phyloP scores from a whole-genome alignment of 352 stramenopile genomes.

The Phytopythium ostracodes region DNA sequence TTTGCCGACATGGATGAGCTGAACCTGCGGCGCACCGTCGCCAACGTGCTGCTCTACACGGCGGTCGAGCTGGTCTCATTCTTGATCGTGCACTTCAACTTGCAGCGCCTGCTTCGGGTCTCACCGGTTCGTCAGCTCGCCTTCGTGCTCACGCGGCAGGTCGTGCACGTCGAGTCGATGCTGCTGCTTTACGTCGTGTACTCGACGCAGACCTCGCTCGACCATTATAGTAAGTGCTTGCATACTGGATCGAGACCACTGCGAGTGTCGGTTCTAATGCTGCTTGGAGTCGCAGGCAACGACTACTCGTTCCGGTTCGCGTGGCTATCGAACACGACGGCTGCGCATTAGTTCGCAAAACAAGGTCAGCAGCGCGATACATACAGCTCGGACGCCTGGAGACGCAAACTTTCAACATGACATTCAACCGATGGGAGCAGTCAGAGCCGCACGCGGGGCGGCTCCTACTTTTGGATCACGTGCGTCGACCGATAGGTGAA shows the following conservation, averaged over 20 bases:
- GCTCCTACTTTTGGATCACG: slow-evolving; percentile 61
- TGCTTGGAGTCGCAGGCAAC: background rate
- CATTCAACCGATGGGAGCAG: background rate
- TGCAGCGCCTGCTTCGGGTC: background rate
- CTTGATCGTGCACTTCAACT: background rate
- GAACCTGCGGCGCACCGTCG: slow-evolving; percentile 12
- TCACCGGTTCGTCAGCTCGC: background rate
- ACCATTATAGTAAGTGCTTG: slow-evolving; percentile 11
- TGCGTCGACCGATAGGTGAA: slow-evolving; percentile 80
- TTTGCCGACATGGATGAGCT: slow-evolving; percentile 15
- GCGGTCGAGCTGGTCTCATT: slow-evolving; percentile 9
- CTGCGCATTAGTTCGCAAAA: no score
- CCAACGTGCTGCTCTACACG: slow-evolving; percentile 31
- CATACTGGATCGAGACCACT: background rate
- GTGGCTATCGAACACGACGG: background rate
- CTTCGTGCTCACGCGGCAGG: slow-evolving; percentile 13
- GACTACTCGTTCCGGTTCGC: background rate
- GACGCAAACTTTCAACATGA: background rate
- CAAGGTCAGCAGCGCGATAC: no score
- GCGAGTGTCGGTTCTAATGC: background rate
- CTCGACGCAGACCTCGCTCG: slow-evolving; percentile 14
- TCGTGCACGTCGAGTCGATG: slow-evolving; percentile 11
- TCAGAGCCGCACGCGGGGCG: background rate
- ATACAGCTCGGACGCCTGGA: no score
- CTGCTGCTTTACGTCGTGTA: slow-evolving; percentile 21